A percentile compares a stretch with the other conserved stretches of the same genome.
Conservation (phyloP, 805 yeast genomes). For the Ogataea minuta region DNA sequence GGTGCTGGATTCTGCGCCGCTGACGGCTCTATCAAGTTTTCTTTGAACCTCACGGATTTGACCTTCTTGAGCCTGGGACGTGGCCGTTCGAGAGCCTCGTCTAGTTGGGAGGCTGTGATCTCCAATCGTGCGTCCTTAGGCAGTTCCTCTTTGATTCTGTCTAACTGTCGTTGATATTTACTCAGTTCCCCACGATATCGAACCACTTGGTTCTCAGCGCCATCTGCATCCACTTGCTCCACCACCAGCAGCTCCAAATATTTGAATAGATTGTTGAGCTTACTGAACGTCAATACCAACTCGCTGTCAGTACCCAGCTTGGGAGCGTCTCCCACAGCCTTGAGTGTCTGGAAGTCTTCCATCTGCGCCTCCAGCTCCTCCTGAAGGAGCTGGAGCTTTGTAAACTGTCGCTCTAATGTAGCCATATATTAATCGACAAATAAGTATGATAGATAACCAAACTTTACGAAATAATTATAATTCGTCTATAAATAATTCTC, state of each 20-base stretch:
- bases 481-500: slow-evolving; percentile 19
- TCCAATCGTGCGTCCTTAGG: slow-evolving; percentile 7
- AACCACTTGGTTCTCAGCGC: neutral
- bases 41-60: slow-evolving; percentile 28
- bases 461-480: neutral
- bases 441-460: neutral
- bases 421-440: neutral
- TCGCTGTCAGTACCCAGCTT: slow-evolving; percentile 14
- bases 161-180: slow-evolving; percentile 5
- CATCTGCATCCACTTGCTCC: slow-evolving; percentile 14
- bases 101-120: slow-evolving; percentile 4
- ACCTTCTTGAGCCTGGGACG: slow-evolving; percentile 15
- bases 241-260: slow-evolving; percentile 17
- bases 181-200: slow-evolving; percentile 5
- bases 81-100: slow-evolving; percentile 3
- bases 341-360: slow-evolving; percentile 20
- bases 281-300: slow-evolving; percentile 11
- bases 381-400: slow-evolving; percentile 18
- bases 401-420: slow-evolving; percentile 19
- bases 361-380: slow-evolving; percentile 19
- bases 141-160: slow-evolving; percentile 3
- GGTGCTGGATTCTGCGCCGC: slow-evolving; percentile 4
- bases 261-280: slow-evolving; percentile 14
- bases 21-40: slow-evolving; percentile 21
- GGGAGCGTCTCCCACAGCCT: slow-evolving; percentile 3